Conservation (phyloP, 108 stramenopile species). For the Nitzschia putrida region DNA sequence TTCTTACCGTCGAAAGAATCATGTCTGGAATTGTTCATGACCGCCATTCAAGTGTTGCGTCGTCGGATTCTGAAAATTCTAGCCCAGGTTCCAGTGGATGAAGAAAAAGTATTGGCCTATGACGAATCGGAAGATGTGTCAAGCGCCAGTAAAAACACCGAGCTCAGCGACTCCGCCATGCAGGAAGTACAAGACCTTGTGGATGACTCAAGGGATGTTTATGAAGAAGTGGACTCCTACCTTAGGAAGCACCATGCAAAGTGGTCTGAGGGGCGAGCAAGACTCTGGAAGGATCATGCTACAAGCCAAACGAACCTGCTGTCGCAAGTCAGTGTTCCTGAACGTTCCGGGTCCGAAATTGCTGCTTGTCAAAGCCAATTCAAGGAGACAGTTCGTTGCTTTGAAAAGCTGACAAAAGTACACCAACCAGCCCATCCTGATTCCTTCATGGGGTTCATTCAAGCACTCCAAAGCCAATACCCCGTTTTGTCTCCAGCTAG, state of each 20-base stretch:
- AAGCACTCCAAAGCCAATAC: constrained; percentile 18
- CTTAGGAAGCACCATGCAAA: constrained; percentile 49
- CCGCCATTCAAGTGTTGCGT: constrained; percentile 33
- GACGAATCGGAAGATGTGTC: constrained; percentile 38
- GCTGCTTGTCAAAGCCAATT: constrained; percentile 24
- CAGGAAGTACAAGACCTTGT: constrained; percentile 75
- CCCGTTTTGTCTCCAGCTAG: constrained; percentile 15
- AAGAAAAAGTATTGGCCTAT: constrained; percentile 9
- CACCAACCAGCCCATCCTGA: constrained; percentile 80
- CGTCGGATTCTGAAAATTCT: constrained; percentile 42
- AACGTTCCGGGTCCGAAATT: constrained; percentile 2
- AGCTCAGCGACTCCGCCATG: constrained; percentile 35
- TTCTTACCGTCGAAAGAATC: constrained; percentile 46
- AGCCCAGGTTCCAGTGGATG: not conserved
- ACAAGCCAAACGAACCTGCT: constrained; percentile 57
- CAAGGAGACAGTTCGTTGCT: constrained; percentile 33
- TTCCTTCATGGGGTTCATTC: constrained; percentile 60
- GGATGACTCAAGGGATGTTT: constrained; percentile 78
- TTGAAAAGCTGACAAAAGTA: constrained; percentile 60
- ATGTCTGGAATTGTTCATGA: constrained; percentile 40
- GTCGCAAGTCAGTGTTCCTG: constrained; percentile 33
- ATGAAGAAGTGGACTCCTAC: constrained; percentile 64
- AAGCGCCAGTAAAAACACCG: constrained; percentile 4
- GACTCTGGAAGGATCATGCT: constrained; percentile 60
- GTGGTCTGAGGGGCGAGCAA: constrained; percentile 58